Evolutionary conservation across 805 yeast genomes (phyloP), one percentile per base, ranked within the genome.

Genomic region (Scheffersomyces lignosus): DNA sequence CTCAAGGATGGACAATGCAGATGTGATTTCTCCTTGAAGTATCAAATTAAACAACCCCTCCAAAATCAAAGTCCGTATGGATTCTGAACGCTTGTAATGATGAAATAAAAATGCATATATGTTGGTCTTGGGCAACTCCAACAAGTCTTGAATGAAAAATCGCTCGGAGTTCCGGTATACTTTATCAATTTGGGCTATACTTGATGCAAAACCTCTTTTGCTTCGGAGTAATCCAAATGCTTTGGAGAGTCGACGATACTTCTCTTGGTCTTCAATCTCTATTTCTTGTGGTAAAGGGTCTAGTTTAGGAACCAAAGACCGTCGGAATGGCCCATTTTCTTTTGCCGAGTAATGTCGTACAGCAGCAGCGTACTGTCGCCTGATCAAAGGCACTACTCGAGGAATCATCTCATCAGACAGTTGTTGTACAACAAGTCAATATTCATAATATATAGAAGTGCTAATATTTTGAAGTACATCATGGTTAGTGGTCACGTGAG

Each of bases 81-180:
- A 51, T 9, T 37, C 27, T 6, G 60, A 55, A 10, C 31, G 36
- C 33, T 37, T 29, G 29, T 44, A 53, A 14, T 43, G 40, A 10
- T 20, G 14, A 24, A 44, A 27, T 16, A 58, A 14, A 16, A 46
- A 47, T n/a, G 40, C 29, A 8, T 49, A 51, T 22, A 34, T 29
- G 32, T 50, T 51, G 31, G 45, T 40, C 24, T 41, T 18, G 5
- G 56, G 53, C 33, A 37, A 46, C 9, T 29, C 22, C 41, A 56
- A 36, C 13, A 57, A 34, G 32, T 60, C 65, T 16, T 44, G 47
- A 6, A 55, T 34, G 9, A 60, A 42, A 16, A 36, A 34, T 5
- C 15, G 24, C 4, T 10, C 24, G 10, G 24, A 20, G 9, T 20
- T 20, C 24, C 7, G 10, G 24, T 20, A 20, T 7, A 20, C 10